Base-by-base conservation (phyloP, 1,139 yeast genomes). In the Hemisphaericaspora lyxosophila region DNA sequence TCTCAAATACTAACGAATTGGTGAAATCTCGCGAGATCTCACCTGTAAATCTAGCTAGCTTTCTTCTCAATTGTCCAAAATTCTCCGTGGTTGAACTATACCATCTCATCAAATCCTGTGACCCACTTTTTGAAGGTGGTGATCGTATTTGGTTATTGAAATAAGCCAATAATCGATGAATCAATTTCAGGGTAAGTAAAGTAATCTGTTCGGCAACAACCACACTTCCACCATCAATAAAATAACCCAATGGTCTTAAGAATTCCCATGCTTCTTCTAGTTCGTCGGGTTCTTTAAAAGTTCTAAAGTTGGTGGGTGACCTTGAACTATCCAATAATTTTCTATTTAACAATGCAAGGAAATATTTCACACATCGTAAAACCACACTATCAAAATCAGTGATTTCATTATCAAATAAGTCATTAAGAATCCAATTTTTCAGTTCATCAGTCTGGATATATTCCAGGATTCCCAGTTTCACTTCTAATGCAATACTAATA, bases 251-350 rank as follows among this genome's bases (percentile, higher is more conserved):
- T 50, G 82, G 80, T 50, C 79, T 85, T 47, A 92, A 67, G 49
- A 83, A 82, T 33, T 72, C 70, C 86, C 95, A 90, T 22, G 84
- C 82, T 46, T 78, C 82, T 51, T 85, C 86, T 38, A 92, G 66
- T 52, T 85, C 90, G 53, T 92, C 98, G 0, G 96, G 94, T 54
- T 89, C 97, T 54, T 88, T 88, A 58, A 87, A 88, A 0, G 96
- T 85, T 50, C 92, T 75, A 62, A 87, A 85, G 14, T 82, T 75
- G 27, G 71, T 69, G 4, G 75, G 67, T 4, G 81, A 74, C 40
- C 82, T 76, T 0, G 92, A 80, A 45, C 90, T 80, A 50, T 88
- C 95, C 39, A 88, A 67, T 36, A 90, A 70, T 57, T 92, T 92
- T 51, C 82, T 74, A 50, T 85, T 84, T 27, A 90, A 65, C 36